Conservation (phyloP, 2,329 filamentous ascomycete genomes). For the Westerdykella aurantiaca region DNA sequence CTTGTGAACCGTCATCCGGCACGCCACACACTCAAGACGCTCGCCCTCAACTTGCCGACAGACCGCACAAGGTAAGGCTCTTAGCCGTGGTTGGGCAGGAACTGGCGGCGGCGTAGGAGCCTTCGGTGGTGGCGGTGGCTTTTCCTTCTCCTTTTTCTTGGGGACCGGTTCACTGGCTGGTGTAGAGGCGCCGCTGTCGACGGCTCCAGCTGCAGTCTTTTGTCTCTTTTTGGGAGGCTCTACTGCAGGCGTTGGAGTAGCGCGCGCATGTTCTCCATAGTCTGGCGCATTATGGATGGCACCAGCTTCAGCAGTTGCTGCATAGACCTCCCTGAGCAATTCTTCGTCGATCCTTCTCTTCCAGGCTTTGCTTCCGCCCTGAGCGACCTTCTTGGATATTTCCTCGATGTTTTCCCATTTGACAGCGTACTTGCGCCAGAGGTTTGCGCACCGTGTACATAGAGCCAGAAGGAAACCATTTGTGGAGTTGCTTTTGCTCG, state of each 20-base stretch:
- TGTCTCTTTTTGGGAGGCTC: slow-evolving; percentile 58
- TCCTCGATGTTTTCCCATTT: slow-evolving; percentile 95
- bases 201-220: slow-evolving; percentile 42
- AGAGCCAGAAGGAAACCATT: slow-evolving; percentile 69
- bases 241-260: slow-evolving; percentile 16
- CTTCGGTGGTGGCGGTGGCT: slow-evolving; percentile 43
- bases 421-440: slow-evolving; percentile 94
- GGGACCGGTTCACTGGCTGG: slow-evolving; percentile 39
- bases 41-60: slow-evolving; percentile 63
- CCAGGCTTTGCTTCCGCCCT: slow-evolving; percentile 73
- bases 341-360: slow-evolving; percentile 91
- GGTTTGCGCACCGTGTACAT: slow-evolving; percentile 80
- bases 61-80: slow-evolving; percentile 75
- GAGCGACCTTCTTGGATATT: slow-evolving; percentile 76
- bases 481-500: slow-evolving; percentile 73
- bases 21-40: slow-evolving; percentile 71
- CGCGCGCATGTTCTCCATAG: slow-evolving; percentile 20
- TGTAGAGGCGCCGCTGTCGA: slow-evolving; percentile 44
- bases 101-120: slow-evolving; percentile 53
- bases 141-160: slow-evolving; percentile 34
- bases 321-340: slow-evolving; percentile 62
- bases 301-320: slow-evolving; percentile 28
- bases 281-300: slow-evolving; percentile 23
- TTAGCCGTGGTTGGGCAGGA: slow-evolving; percentile 73
- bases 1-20: slow-evolving; percentile 84